A percentile compares a stretch with the other conserved stretches of the same genome.
Evolutionary conservation across 345 rosid species (phyloP).

Genomic region (Salix caprea): DNA sequence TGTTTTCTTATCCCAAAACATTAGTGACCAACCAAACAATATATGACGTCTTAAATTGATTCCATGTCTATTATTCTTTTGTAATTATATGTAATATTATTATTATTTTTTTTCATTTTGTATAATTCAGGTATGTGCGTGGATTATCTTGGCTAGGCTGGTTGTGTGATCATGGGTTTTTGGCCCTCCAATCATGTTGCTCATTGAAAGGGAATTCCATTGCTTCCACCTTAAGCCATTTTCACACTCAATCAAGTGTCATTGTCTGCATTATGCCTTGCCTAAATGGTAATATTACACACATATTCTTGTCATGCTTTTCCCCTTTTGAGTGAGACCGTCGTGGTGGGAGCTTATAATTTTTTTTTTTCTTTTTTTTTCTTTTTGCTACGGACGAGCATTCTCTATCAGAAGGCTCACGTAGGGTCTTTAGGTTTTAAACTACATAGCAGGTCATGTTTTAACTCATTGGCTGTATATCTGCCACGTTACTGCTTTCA

Average conservation of each 20-base stretch:
- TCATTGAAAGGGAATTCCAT: slow-evolving; percentile 38
- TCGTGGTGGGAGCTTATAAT: background rate
- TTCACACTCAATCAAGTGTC: slow-evolving; percentile 34
- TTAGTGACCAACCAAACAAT: too few relatives aligned
- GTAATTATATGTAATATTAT: too few relatives aligned
- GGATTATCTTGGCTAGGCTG: slow-evolving; percentile 15
- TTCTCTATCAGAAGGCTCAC: too few relatives aligned
- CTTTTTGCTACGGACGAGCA: too few relatives aligned
- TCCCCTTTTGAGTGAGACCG: background rate
- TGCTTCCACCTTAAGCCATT: slow-evolving; percentile 72
- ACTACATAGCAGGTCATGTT: too few relatives aligned
- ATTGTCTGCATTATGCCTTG: slow-evolving; percentile 21
- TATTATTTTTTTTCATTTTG: too few relatives aligned
- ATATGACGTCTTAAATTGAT: background rate
- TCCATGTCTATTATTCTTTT: background rate
- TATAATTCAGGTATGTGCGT: background rate
- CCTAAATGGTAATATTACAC: slow-evolving; percentile 33
- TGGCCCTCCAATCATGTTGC: slow-evolving; percentile 40
- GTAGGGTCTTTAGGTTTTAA: too few relatives aligned
- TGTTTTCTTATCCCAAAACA: too few relatives aligned
- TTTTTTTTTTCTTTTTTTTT: too few relatives aligned
- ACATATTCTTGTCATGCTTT: slow-evolving; percentile 10
- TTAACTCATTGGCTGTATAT: too few relatives aligned
- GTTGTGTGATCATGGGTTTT: slow-evolving; percentile 8
- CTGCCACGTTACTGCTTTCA: too few relatives aligned